phyloP scores from a whole-genome alignment of 441 rosid species.

The Corymbia citriodora region DNA sequence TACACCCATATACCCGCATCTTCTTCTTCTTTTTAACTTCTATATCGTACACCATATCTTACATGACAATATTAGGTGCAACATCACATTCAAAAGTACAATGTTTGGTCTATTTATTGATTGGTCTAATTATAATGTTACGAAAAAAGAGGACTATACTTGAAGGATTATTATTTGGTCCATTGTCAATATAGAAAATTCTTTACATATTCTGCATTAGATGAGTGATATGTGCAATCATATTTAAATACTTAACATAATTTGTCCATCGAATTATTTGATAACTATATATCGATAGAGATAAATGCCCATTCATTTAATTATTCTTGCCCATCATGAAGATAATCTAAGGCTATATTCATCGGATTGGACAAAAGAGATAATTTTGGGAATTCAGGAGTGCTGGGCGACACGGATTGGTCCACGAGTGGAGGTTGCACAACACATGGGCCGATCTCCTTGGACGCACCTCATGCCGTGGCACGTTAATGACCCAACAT shows the following conservation, averaged over 20 bases:
- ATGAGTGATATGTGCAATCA: background rate
- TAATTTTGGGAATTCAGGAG: background rate
- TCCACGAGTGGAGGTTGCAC: accelerated
- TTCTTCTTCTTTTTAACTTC: background rate
- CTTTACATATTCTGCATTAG: background rate
- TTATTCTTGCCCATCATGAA: background rate
- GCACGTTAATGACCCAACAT: background rate
- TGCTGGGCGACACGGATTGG: background rate
- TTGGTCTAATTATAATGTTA: background rate
- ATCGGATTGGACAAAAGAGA: background rate
- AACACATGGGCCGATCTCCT: background rate
- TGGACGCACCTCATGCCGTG: background rate
- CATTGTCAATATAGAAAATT: background rate
- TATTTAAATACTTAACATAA: background rate
- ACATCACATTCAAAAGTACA: background rate
- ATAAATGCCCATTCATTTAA: background rate
- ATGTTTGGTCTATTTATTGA: background rate
- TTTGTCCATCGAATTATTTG: background rate
- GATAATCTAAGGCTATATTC: background rate
- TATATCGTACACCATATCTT: background rate
- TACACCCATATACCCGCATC: background rate
- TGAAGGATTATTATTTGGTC: background rate
- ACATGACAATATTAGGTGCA: background rate
- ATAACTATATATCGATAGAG: background rate
- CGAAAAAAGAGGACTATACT: background rate